These are phyloP conservation scores for Laetiporus sulphureus DNA, from an alignment of 1,284 basidiomycete genomes.

Conservation along the genomic window DNA sequence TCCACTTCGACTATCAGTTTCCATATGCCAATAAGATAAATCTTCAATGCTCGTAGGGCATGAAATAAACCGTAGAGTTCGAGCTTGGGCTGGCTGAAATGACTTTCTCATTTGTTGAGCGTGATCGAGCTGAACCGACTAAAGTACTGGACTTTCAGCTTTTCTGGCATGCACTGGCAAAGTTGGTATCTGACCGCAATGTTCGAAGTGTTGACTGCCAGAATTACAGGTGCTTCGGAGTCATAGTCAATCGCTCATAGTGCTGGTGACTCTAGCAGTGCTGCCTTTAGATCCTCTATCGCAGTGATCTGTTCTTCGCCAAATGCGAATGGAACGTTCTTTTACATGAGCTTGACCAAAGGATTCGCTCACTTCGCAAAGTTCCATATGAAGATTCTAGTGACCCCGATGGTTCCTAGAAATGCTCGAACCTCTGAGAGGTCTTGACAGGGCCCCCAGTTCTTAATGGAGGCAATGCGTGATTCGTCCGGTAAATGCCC, in stretches of 20 bases:
- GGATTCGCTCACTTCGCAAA: conserved; percentile 11
- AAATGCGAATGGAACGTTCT: conserved; percentile 16
- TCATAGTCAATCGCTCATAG: conserved; percentile 44
- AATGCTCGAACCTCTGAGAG: conserved; percentile 17
- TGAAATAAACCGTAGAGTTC: conserved; percentile 35
- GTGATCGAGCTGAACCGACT: conserved; percentile 27
- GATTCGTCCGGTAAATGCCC: conserved; percentile 17
- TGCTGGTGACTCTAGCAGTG: no score
- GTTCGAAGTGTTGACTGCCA: conserved; percentile 30
- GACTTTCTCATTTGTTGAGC: conserved; percentile 27
- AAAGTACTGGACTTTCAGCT: conserved; percentile 9
- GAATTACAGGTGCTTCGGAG: conserved; percentile 23
- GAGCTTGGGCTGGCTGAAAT: conserved; percentile 36
- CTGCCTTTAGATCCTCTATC: conserved; percentile 20
- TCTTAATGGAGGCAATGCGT: conserved; percentile 18
- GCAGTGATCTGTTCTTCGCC: conserved; percentile 17
- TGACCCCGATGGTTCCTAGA: no score
- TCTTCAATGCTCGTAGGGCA: conserved; percentile 18
- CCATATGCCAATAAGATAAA: conserved; percentile 28
- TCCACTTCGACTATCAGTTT: conserved; percentile 32
- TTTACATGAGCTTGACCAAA: conserved; percentile 20
- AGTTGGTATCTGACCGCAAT: conserved; percentile 29
- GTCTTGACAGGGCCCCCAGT: conserved; percentile 16
- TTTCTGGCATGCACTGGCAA: conserved; percentile 21
- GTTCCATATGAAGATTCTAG: conserved; percentile 16